Evolutionary conservation across 441 rosid genomes (phyloP), one percentile per base, ranked within the genome.

Genomic region (Gossypium trilobum): DNA sequence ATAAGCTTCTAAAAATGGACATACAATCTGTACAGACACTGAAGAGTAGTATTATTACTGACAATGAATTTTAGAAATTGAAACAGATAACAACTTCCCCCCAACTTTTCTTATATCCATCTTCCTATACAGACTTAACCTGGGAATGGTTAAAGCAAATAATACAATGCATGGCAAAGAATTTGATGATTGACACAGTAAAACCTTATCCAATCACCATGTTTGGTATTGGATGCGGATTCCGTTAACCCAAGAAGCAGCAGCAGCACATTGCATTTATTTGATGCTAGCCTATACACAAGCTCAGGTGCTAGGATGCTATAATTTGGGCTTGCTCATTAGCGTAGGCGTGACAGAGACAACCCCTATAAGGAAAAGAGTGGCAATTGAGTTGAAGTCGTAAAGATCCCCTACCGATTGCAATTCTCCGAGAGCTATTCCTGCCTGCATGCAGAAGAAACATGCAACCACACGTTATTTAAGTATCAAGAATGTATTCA

Each of bases 401-500:
- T 89, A 88, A 17, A 93, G 95, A 83, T 93, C 96, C 68, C 85
- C 85, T 3, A 91, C 9, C 0, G 96, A 86, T 72, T 78, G 91
- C 82, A 91, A 73, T 68, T 93, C 97, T 70, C 97, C 93, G 63
- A 93, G 90, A 75, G 96, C 90, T 77, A 89, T 79, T 72, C 98
- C 97, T 73, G 97, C 97, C 96, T 93, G 80, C 75, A 27, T 91
- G 79, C 76, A 27, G n/a, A 80, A 71, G 23, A 78, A 63, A 19
- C 58, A 59, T 54, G 55, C 5, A 22, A 68, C 2, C 6, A 1
- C 1, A 4, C 1, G 1, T 46, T 48, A 9, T 4, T 16, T 3
- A 25, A 72, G 29, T 10, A 46, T 17, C 10, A 17, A 2, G 22
- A 9, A 20, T n/a, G 22, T 13, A 52, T 68, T 51, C 4, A 27